Evolutionary conservation across 2,329 filamentous ascomycete species (phyloP).

Genomic region (Corinectria fuckeliana): DNA sequence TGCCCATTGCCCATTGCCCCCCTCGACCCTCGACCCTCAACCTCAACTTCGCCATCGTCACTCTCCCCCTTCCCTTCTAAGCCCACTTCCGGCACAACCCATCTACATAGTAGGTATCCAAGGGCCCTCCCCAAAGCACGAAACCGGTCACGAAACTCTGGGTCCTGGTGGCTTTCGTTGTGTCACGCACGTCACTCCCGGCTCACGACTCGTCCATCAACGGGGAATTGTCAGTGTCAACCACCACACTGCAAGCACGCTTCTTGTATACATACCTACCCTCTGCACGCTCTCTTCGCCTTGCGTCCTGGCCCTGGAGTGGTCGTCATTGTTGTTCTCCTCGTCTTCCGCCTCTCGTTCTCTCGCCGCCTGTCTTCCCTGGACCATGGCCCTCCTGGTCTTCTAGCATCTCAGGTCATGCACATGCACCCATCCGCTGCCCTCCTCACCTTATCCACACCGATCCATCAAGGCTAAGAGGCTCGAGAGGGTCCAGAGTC

Average conservation of each 20-base stretch:
- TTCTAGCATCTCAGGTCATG: conserved; percentile 27
- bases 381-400: conserved; percentile 5
- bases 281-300: neutral
- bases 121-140: conserved; percentile 4
- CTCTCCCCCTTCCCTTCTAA: conserved; percentile 4
- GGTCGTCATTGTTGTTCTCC: neutral
- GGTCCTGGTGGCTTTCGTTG: conserved; percentile 7
- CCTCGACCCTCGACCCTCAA: neutral
- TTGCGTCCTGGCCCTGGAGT: neutral
- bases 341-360: conserved; percentile 5
- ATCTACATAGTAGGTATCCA: conserved; percentile 3
- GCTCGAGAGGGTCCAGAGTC: conserved; percentile 24
- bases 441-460: conserved; percentile 30
- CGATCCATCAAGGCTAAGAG: conserved; percentile 18
- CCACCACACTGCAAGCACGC: neutral
- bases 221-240: conserved; percentile 2
- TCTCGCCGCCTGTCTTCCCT: neutral
- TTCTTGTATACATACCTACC: neutral
- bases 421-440: conserved; percentile 33
- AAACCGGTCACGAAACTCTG: conserved; percentile 17
- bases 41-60: neutral
- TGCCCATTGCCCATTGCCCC: neutral
- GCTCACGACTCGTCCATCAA: conserved; percentile 14
- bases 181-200: conserved; percentile 25
- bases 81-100: conserved; percentile 15